Base-by-base conservation (phyloP, 2,329 filamentous ascomycete genomes). In the Zasmidium angulare region DNA sequence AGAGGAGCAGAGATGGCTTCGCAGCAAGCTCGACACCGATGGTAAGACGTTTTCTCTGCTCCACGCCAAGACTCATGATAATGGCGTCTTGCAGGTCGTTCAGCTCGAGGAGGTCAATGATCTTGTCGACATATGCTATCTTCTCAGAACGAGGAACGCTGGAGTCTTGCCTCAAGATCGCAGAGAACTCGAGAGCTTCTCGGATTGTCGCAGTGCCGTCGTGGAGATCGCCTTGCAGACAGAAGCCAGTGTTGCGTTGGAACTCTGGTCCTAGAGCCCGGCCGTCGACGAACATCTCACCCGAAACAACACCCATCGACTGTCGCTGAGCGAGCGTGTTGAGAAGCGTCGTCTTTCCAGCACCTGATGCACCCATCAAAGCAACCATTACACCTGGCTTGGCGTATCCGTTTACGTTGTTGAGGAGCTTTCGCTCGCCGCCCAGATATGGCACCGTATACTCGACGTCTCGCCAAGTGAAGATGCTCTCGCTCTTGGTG, bases 11-110 rank as follows among this genome's bases (percentile, higher is more conserved):
- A 64, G 90, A 83, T 1, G 89, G 89, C 74, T 89, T 84, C 7
- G 93, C 92, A 50, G 91, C 93, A 29, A 97, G 83, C 74, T 97
- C 93, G 19, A 97, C 92, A 75, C 91, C 93, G 64, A 97, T 96
- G 0, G 92, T 96, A 7, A 96, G 82, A 68, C 91, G 89, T 72
- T 87, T 87, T n/a, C 85, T 79, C 71, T 87, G 84, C 71, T 87
- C 85, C 24, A 76, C 81, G 69, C 90, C 90, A 46, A 90, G 82
- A 75, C 90, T 91, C 81, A 93, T 93, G 56, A 97, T 90, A 50
- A 96, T 82, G 17, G 92, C 92, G 72, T 96, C 91, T 14, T 92
- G 91, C 68, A 93, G 96, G 55, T 89, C 84, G 64, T 91, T 83
- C 90, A 97, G 96, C 50, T 93, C 91, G 23, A 96, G 80, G 21